Evolutionary conservation across 257 asterid species (phyloP).

Genomic region (Perilla frutescens): DNA sequence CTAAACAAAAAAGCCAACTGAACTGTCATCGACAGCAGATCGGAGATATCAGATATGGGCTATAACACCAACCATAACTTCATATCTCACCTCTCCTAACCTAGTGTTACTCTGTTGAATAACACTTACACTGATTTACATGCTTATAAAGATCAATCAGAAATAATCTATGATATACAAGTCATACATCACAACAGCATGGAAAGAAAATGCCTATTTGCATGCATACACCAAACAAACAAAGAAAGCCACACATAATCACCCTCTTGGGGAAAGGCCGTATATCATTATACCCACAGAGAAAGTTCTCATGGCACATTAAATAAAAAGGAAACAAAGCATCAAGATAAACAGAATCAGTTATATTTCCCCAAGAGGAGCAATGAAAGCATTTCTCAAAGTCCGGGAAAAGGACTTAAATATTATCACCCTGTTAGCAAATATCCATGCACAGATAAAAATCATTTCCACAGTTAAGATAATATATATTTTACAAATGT

Average conservation of each 20-base stretch:
- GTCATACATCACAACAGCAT: conserved; percentile 9
- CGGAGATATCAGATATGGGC: background rate
- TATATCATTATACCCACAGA: conserved; percentile 9
- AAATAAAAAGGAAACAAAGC: background rate
- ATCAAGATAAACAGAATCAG: background rate
- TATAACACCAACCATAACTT: background rate
- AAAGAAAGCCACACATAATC: conserved; percentile 2
- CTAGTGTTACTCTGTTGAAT: background rate
- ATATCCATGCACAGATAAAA: background rate
- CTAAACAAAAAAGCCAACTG: conserved; percentile 15
- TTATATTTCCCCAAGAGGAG: background rate
- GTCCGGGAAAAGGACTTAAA: background rate
- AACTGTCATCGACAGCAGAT: conserved; percentile 13
- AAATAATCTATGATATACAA: background rate
- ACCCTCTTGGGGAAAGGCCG: background rate
- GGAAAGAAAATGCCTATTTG: conserved; percentile 18
- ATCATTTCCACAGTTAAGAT: background rate
- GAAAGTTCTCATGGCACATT: background rate
- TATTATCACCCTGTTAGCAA: background rate
- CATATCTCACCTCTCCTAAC: background rate
- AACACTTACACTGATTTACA: background rate
- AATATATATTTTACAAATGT: conserved; percentile 2
- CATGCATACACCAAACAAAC: conserved; percentile 7
- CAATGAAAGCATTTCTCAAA: conserved; percentile 1
- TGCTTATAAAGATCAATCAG: background rate